Evolutionary conservation across 2,329 filamentous ascomycete species (phyloP), one percentile per base, ranked within the genome.

Genomic region (Fusarium kyushuense): DNA sequence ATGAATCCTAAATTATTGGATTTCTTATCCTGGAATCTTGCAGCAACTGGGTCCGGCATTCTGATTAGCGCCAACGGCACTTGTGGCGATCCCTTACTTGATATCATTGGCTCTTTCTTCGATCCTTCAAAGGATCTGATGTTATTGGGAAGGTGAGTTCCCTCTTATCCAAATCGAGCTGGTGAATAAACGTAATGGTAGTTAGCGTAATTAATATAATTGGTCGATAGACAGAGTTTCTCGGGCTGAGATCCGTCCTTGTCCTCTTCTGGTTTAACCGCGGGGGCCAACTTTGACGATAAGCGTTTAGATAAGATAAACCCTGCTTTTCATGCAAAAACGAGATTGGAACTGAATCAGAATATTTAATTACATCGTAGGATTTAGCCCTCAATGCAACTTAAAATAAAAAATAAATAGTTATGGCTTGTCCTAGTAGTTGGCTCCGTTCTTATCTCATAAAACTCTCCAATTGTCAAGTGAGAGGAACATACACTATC

Each of bases 301-400:
- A 53, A 53, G 49, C 49, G 36, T 43, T 53, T 43, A 53, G 49
- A 53, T 53, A 53, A 43, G 49, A n/a, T 43, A 23, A 35, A 43
- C 49, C 49, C 5, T 43, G 49, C 3, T 10, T 23, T 19, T 23
- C 9, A 43, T 38, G 12, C 35, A 21, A 32, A 21, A 14, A 30
- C 12, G n/a, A 43, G 16, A 7, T 36, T 21, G 8, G 16, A 12
- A 2, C 7, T 11, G 21, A 33, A 33, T n/a, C 35, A 8, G 19
- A 33, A 17, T 13, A 12, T 14, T 25, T 47, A 13, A 38, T 13
- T 19, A 19, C n/a, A 38, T 38, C n/a, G 35, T 38, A 38, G 35
- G 35, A 38, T 38, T 14, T 7, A 21, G 35, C n/a, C 35, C 45
- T 23, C 19, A 3, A 33, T 47, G 45, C 7, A 32, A 12, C 11